phyloP scores from a whole-genome alignment of 768 basidiomycete species.

The Kwoniella heveanensis region DNA sequence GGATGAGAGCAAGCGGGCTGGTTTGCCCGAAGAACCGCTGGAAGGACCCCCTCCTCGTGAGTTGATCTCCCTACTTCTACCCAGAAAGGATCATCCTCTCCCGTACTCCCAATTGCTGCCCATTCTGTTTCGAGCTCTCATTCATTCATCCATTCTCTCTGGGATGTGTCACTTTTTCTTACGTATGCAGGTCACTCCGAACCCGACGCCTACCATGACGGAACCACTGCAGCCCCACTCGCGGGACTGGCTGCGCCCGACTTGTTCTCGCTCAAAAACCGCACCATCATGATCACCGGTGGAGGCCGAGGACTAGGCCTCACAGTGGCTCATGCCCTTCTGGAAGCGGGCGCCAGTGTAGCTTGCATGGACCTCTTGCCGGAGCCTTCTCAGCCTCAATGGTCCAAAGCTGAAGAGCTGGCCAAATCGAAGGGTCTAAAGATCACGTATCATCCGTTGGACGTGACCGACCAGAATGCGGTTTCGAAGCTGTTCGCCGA shows the following conservation, averaged over 20 bases:
- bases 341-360: slow-evolving; percentile 45
- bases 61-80: too few relatives aligned
- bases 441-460: slow-evolving; percentile 20
- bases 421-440: slow-evolving; percentile 7
- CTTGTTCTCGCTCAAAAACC: slow-evolving; percentile 41
- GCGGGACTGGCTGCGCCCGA: slow-evolving; percentile 26
- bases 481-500: slow-evolving; percentile 15
- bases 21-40: slow-evolving; percentile 24
- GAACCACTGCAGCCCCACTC: slow-evolving; percentile 22
- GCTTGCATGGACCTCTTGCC: slow-evolving; percentile 44
- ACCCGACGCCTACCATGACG: neutral
- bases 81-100: too few relatives aligned
- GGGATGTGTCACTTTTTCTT: neutral
- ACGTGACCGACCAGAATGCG: slow-evolving; percentile 20
- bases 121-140: too few relatives aligned
- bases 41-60: slow-evolving; percentile 24
- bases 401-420: slow-evolving; percentile 21
- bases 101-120: too few relatives aligned
- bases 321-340: slow-evolving; percentile 39
- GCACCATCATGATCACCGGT: slow-evolving; percentile 46
- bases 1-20: slow-evolving; percentile 27
- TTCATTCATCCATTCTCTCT: too few relatives aligned
- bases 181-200: neutral
- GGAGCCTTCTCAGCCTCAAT: slow-evolving; percentile 35
- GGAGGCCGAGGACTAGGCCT: slow-evolving; percentile 50